Evolutionary conservation across 2,329 filamentous ascomycete species (phyloP).

Genomic region (Pseudogymnoascus sp.): DNA sequence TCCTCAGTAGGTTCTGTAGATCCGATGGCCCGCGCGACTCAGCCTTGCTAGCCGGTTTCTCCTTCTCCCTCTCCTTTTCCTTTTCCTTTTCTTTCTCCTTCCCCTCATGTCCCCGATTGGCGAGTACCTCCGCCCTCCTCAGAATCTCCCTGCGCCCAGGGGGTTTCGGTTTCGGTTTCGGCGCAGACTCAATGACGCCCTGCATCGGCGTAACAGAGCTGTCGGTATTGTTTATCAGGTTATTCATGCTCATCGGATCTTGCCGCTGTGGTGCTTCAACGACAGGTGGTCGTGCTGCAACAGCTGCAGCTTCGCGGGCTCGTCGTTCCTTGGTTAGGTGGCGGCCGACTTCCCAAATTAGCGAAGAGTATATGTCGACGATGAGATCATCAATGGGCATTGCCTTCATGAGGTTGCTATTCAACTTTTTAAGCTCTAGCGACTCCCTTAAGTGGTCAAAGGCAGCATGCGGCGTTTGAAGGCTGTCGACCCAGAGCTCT

Average conservation of each 20-base stretch:
- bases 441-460: constrained; percentile 59
- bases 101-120: constrained; percentile 17
- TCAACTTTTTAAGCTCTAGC: constrained; percentile 68
- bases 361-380: constrained; percentile 74
- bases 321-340: constrained; percentile 38
- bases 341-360: constrained; percentile 59
- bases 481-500: constrained; percentile 48
- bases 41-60: constrained; percentile 8
- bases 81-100: constrained; percentile 10
- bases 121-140: constrained; percentile 47
- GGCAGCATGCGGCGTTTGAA: constrained; percentile 37
- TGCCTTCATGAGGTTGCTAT: constrained; percentile 79
- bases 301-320: constrained; percentile 24
- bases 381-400: constrained; percentile 87
- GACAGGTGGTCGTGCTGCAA: not conserved
- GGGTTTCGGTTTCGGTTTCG: constrained; percentile 35
- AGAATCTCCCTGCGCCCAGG: constrained; percentile 39
- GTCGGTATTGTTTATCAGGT: constrained; percentile 26
- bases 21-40: not conserved
- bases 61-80: constrained; percentile 20
- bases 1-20: not conserved
- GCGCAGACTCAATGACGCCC: constrained; percentile 20
- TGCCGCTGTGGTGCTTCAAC: constrained; percentile 7
- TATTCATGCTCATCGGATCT: constrained; percentile 27
- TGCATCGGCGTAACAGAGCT: constrained; percentile 6